Conservation (phyloP, 805 yeast species). For the Lachancea mirantina region DNA sequence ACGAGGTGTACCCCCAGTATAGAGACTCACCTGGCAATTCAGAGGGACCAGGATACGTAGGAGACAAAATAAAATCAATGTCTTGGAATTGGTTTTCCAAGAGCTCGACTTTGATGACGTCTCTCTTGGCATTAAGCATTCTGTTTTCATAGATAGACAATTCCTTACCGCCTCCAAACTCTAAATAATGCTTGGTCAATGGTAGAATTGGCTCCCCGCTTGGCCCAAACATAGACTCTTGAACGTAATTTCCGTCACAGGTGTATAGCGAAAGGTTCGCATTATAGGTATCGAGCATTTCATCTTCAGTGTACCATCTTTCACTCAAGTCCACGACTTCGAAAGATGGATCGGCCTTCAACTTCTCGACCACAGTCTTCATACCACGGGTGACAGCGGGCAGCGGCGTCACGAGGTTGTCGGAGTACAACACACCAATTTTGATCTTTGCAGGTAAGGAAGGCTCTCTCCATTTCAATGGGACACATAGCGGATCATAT, state of each 20-base stretch:
- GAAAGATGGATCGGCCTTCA: constrained; percentile 48
- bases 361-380: constrained; percentile 44
- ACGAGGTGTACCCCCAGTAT: constrained; percentile 76
- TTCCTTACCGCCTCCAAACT: constrained; percentile 51
- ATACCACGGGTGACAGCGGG: constrained; percentile 59
- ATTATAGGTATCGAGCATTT: constrained; percentile 18
- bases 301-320: constrained; percentile 19
- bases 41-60: constrained; percentile 65
- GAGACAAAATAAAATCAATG: constrained; percentile 61
- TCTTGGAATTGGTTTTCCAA: constrained; percentile 16
- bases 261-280: constrained; percentile 38
- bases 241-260: constrained; percentile 61
- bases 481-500: constrained; percentile 31
- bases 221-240: constrained; percentile 41
- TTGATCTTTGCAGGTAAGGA: constrained; percentile 39
- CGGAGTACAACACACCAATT: constrained; percentile 57
- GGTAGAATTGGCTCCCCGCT: constrained; percentile 68
- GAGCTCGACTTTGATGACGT: constrained; percentile 45
- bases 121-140: constrained; percentile 48
- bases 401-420: constrained; percentile 57
- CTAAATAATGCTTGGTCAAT: constrained; percentile 55
- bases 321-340: constrained; percentile 43
- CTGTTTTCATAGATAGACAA: constrained; percentile 47
- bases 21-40: constrained; percentile 55
- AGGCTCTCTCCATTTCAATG: constrained; percentile 35